These are phyloP conservation scores for Fraxinus sp. DNA, from an alignment of 305 asterid species.

Conservation along the genomic window DNA sequence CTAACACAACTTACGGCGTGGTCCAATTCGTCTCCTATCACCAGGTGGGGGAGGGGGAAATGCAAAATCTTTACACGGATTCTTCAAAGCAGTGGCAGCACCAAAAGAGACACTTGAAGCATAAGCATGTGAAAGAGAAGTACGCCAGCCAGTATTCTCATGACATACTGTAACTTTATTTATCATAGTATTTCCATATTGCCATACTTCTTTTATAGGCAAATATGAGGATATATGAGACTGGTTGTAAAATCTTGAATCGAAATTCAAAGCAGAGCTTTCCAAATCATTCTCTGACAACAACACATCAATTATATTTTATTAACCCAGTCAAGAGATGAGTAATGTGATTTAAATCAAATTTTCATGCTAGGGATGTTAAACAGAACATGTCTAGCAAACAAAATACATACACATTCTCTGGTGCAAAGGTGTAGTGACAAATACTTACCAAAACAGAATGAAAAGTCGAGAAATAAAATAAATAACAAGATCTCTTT, in stretches of 20 bases:
- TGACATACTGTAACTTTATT: slow-evolving; percentile 47
- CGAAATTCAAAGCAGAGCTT: slow-evolving; percentile 53
- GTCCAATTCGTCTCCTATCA: slow-evolving; percentile 70
- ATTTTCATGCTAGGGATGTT: background rate
- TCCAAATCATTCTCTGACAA: slow-evolving; percentile 64
- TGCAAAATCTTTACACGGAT: slow-evolving; percentile 76
- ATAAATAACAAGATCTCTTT: background rate
- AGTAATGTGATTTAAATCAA: slow-evolving; percentile 11
- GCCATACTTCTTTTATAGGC: slow-evolving; percentile 36
- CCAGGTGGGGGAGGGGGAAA: slow-evolving; percentile 94
- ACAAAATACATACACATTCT: background rate
- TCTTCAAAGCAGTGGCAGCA: slow-evolving; percentile 27
- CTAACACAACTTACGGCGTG: slow-evolving; percentile 74
- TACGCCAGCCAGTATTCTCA: slow-evolving; percentile 45
- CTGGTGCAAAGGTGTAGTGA: background rate
- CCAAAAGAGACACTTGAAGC: slow-evolving; percentile 32
- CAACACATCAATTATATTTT: slow-evolving; percentile 19
- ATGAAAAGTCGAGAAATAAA: background rate
- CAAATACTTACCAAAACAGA: background rate
- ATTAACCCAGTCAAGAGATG: background rate
- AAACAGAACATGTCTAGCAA: background rate
- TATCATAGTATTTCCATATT: slow-evolving; percentile 21
- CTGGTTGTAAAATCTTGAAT: slow-evolving; percentile 48
- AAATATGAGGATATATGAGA: slow-evolving; percentile 37
- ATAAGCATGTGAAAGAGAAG: slow-evolving; percentile 43